phyloP scores from a whole-genome alignment of 75 land plant species.

The Cupressus sempervirens region DNA sequence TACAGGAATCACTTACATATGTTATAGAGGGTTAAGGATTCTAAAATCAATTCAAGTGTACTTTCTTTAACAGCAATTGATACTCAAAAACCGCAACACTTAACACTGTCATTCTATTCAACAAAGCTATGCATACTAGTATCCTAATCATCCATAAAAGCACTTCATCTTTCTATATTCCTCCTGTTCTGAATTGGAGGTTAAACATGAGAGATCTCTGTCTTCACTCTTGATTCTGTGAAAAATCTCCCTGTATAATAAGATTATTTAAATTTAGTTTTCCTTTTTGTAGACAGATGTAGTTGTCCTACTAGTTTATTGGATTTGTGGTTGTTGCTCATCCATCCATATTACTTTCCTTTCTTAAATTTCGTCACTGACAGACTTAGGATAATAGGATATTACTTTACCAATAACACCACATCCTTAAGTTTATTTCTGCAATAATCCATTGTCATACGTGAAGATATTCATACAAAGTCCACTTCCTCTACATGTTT shows the following conservation, averaged over 20 bases:
- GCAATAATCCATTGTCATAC: background rate
- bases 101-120: background rate
- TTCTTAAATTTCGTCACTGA: background rate
- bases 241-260: background rate
- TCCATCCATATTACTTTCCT: background rate
- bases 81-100: background rate
- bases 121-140: background rate
- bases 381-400: background rate
- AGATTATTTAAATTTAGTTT: background rate
- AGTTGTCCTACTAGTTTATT: background rate
- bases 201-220: background rate
- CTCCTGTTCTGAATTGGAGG: background rate
- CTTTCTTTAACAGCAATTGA: background rate
- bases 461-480: background rate
- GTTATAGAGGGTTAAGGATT: background rate
- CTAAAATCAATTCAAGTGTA: background rate
- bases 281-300: background rate
- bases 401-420: background rate
- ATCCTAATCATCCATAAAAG: background rate
- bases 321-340: background rate
- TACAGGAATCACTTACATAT: too few species aligned
- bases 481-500: background rate
- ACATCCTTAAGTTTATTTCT: background rate
- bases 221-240: background rate
- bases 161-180: background rate